Percentiles rank a stretch among this genome's conserved stretches.
Evolutionary conservation across 2,329 filamentous ascomycete genomes (phyloP).

Genomic region (Colletotrichum sp.): DNA sequence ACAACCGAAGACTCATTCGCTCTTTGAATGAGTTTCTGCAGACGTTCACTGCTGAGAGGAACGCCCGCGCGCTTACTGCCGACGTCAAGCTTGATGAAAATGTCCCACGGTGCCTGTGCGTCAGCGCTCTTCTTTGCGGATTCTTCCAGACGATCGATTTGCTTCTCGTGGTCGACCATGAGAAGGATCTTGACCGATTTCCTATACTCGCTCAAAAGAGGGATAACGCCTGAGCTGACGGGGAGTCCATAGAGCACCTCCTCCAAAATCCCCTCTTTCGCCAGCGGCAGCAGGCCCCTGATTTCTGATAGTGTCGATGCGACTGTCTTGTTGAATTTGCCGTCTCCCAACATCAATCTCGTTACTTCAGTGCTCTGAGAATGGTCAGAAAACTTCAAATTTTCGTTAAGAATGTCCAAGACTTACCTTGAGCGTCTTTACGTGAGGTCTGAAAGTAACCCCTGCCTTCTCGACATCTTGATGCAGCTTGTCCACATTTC

Average conservation of each 20-base stretch:
- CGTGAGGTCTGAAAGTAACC: slow-evolving; percentile 44
- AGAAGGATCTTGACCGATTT: slow-evolving; percentile 35
- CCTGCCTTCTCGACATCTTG: slow-evolving; percentile 41
- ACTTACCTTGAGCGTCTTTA: slow-evolving; percentile 49
- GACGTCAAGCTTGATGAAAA: slow-evolving; percentile 43
- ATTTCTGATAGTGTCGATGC: slow-evolving; percentile 46
- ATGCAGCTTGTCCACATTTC: slow-evolving; percentile 39
- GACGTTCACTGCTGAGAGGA: slow-evolving; percentile 26
- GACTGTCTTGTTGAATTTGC: slow-evolving; percentile 40
- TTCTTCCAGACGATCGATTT: slow-evolving; percentile 33
- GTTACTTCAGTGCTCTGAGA: slow-evolving; percentile 39
- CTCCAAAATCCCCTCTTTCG: slow-evolving; percentile 41
- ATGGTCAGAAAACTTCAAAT: neutral
- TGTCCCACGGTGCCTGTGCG: slow-evolving; percentile 30
- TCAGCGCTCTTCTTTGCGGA: neutral
- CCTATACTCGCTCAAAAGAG: slow-evolving; percentile 31
- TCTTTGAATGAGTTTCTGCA: slow-evolving; percentile 30
- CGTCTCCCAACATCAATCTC: slow-evolving; percentile 43
- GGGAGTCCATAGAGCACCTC: slow-evolving; percentile 46
- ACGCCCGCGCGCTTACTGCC: slow-evolving; percentile 40
- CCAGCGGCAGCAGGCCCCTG: slow-evolving; percentile 40
- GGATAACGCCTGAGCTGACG: slow-evolving; percentile 38
- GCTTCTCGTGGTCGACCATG: slow-evolving; percentile 41
- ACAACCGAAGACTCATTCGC: slow-evolving; percentile 32
- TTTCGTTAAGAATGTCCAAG: fast-evolving